phyloP scores from a whole-genome alignment of 192 early-diverging fungal genomes.

The Dimargaris cristalligena region DNA sequence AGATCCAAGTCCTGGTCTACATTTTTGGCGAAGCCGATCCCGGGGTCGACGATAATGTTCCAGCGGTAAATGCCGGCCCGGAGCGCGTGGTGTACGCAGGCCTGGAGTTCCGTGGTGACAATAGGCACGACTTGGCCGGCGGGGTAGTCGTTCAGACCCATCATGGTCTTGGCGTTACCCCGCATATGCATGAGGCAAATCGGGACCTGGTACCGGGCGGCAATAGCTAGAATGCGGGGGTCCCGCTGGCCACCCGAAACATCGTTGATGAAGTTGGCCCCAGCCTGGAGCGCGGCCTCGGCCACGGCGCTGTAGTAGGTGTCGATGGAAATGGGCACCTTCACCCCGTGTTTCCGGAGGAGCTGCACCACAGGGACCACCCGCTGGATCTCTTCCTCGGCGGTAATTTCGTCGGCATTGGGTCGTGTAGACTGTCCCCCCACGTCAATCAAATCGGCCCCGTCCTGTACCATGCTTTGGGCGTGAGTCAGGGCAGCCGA shows the following conservation, averaged over 20 bases:
- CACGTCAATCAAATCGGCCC: conserved; percentile 87
- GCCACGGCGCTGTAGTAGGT: conserved; percentile 81
- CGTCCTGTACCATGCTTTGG: conserved; percentile 44
- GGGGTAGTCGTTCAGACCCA: conserved; percentile 46
- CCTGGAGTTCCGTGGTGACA: conserved; percentile 49
- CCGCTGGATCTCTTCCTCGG: conserved; percentile 60
- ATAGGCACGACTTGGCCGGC: conserved; percentile 53
- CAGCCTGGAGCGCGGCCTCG: conserved; percentile 66
- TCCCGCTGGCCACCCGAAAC: conserved; percentile 77
- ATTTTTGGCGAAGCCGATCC: conserved; percentile 93
- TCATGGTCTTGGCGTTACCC: conserved; percentile 84
- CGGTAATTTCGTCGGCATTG: conserved; percentile 49
- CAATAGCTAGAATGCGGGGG: conserved; percentile 55
- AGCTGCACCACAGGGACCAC: conserved; percentile 75
- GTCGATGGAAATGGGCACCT: conserved; percentile 75
- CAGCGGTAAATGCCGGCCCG: conserved; percentile 73
- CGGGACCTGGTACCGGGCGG: conserved; percentile 63
- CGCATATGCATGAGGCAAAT: conserved; percentile 97
- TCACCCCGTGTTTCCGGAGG: conserved; percentile 41
- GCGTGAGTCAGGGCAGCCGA: conserved; percentile 53
- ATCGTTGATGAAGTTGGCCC: conserved; percentile 90
- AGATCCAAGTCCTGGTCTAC: conserved; percentile 74
- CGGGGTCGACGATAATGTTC: conserved; percentile 96
- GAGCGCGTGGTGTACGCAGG: conserved; percentile 48
- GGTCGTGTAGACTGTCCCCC: conserved; percentile 92